Evolutionary conservation across 129 eudicot genomes (phyloP).

Genomic region (Tagetes erecta): DNA sequence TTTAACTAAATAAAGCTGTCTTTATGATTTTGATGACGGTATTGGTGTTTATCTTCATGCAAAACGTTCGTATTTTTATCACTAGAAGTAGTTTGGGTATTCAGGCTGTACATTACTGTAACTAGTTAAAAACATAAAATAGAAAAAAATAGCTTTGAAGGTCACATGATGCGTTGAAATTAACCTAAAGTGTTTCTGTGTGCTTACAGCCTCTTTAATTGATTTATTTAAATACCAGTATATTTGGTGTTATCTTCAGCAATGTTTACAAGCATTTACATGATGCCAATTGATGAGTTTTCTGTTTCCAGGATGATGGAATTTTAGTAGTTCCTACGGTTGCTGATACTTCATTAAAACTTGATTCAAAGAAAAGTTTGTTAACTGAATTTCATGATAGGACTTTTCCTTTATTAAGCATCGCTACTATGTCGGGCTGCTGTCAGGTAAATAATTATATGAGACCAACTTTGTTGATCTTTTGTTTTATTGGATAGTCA

Average conservation of each 20-base stretch:
- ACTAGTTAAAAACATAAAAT: background rate
- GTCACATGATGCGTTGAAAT: background rate
- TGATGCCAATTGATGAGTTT: constrained; percentile 1
- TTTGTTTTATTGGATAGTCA: constrained; percentile 2
- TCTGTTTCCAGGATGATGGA: constrained; percentile 68
- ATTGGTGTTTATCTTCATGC: background rate
- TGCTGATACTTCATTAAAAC: constrained; percentile 71
- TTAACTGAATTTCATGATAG: constrained; percentile 64
- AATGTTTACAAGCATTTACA: constrained; percentile 19
- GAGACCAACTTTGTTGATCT: background rate
- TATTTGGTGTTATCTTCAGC: background rate
- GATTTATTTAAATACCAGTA: background rate
- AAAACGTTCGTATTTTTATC: background rate
- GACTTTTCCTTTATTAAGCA: constrained; percentile 63
- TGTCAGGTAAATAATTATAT: constrained; percentile 61
- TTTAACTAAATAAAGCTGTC: background rate
- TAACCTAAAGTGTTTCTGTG: background rate
- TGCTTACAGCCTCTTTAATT: background rate
- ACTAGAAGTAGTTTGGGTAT: background rate
- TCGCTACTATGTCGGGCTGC: constrained; percentile 87
- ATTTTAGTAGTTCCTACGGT: constrained; percentile 77
- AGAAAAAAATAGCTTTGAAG: background rate
- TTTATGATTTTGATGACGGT: constrained; percentile 12
- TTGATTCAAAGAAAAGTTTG: constrained; percentile 49
- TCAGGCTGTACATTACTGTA: background rate